Percentiles rank a stretch among this genome's conserved stretches.
Conservation (phyloP, 1,284 basidiomycete species). For the Veloboletus limbatus region DNA sequence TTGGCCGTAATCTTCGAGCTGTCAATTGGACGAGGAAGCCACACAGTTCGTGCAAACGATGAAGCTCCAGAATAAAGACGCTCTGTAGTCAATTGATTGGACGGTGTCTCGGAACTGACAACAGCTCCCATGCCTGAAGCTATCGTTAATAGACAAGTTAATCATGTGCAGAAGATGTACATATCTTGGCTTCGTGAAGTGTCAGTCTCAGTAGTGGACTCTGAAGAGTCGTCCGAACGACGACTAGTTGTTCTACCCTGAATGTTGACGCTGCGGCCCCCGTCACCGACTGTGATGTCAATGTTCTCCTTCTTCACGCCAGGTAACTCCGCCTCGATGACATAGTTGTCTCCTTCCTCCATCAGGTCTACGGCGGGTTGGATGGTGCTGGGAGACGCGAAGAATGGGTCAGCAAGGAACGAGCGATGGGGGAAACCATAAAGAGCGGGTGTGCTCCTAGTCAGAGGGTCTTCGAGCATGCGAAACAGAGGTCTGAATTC, state of each 20-base stretch:
- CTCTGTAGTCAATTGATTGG: constrained; percentile 54
- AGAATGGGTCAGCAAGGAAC: constrained; percentile 53
- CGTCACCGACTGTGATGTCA: constrained; percentile 65
- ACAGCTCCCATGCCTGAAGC: constrained; percentile 23
- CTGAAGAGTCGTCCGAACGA: constrained; percentile 24
- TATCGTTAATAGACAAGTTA: not conserved
- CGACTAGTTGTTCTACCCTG: constrained; percentile 53
- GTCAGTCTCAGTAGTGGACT: constrained; percentile 15
- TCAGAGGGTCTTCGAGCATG: constrained; percentile 64
- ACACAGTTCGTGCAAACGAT: constrained; percentile 64
- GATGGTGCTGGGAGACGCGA: constrained; percentile 33
- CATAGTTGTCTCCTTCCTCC: constrained; percentile 62
- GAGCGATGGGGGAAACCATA: constrained; percentile 39
- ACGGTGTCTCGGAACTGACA: constrained; percentile 34
- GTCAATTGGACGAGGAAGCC: constrained; percentile 65
- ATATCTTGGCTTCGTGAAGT: constrained; percentile 18
- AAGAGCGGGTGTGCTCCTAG: constrained; percentile 38
- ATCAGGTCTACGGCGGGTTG: constrained; percentile 63
- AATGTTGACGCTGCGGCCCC: constrained; percentile 67
- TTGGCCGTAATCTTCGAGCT: constrained; percentile 57
- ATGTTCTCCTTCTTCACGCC: constrained; percentile 77
- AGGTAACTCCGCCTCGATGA: constrained; percentile 74
- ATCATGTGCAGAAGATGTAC: not conserved
- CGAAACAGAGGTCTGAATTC: constrained; percentile 75
- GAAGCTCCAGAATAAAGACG: constrained; percentile 53